phyloP scores from a whole-genome alignment of 225 moss, liverwort and hornwort genomes.

The Climacium dendroides region DNA sequence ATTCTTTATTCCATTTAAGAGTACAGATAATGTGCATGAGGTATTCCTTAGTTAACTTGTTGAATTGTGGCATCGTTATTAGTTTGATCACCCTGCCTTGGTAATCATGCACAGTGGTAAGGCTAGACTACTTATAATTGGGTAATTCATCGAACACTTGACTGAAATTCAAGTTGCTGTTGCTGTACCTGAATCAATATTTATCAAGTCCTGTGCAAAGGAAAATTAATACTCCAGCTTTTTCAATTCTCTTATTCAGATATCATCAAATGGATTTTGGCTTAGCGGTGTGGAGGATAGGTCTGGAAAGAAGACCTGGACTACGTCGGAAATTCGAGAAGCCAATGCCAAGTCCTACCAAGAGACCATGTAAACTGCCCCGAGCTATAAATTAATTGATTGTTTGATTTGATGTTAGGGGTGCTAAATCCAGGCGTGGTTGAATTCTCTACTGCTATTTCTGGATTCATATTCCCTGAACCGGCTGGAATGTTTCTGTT shows the following conservation, averaged over 20 bases:
- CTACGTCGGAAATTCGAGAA: slow-evolving; percentile 5
- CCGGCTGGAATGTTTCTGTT: background rate
- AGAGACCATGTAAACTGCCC: slow-evolving; percentile 15
- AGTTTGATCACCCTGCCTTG: background rate
- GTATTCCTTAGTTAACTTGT: background rate
- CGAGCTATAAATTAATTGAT: background rate
- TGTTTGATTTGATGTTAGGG: background rate
- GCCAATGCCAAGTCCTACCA: slow-evolving; percentile 7
- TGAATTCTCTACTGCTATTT: background rate
- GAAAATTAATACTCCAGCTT: background rate
- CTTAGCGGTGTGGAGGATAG: background rate
- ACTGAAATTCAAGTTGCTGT: background rate
- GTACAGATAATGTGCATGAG: background rate
- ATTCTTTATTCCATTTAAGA: background rate
- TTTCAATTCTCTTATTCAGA: slow-evolving; percentile 2
- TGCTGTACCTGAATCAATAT: background rate
- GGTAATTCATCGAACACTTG: background rate
- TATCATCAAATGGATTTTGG: slow-evolving; percentile 1
- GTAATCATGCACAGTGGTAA: background rate
- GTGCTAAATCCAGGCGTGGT: background rate
- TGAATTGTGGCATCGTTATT: background rate
- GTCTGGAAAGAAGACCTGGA: background rate
- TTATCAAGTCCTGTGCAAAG: background rate
- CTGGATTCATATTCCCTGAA: background rate
- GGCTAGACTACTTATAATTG: background rate